Conservation (phyloP, 805 yeast species). For the Wickerhamomyces subpelliculosus region DNA sequence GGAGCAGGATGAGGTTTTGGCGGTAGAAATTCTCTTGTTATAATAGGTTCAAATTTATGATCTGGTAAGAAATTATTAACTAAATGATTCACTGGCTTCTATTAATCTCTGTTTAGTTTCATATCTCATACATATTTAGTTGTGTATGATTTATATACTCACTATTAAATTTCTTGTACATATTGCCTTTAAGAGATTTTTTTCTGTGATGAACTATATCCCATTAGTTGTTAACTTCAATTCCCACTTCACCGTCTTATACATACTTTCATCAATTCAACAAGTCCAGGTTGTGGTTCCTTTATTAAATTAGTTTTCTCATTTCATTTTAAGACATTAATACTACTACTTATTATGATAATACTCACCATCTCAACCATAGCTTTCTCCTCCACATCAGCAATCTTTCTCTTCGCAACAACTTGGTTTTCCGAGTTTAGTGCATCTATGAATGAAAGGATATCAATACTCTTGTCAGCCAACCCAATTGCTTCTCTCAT, state of each 20-base stretch:
- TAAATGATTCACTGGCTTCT: constrained; percentile 46
- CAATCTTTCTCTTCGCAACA: constrained; percentile 39
- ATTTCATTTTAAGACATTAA: constrained; percentile 8
- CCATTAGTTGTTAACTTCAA: not conserved
- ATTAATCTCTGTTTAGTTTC: constrained; percentile 7
- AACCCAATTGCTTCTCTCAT: constrained; percentile 58
- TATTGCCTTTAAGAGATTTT: constrained; percentile 40
- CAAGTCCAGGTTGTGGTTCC: constrained; percentile 16
- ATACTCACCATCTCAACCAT: constrained; percentile 49
- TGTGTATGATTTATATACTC: not conserved
- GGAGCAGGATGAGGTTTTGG: constrained; percentile 68
- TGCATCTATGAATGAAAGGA: constrained; percentile 41
- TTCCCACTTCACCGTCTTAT: not conserved
- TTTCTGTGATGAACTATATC: constrained; percentile 16
- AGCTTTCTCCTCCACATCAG: constrained; percentile 51
- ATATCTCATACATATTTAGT: not conserved
- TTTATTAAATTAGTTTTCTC: not conserved
- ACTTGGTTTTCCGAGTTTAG: constrained; percentile 32
- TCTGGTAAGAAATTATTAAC: constrained; percentile 35
- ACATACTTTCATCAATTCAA: constrained; percentile 7
- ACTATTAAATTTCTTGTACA: constrained; percentile 52
- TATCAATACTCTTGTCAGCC: constrained; percentile 37
- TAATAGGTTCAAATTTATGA: constrained; percentile 39
- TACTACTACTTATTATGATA: no score
- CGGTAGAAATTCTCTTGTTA: constrained; percentile 60